Base-by-base conservation (phyloP, 768 basidiomycete genomes). In the Termitomyces sp. region DNA sequence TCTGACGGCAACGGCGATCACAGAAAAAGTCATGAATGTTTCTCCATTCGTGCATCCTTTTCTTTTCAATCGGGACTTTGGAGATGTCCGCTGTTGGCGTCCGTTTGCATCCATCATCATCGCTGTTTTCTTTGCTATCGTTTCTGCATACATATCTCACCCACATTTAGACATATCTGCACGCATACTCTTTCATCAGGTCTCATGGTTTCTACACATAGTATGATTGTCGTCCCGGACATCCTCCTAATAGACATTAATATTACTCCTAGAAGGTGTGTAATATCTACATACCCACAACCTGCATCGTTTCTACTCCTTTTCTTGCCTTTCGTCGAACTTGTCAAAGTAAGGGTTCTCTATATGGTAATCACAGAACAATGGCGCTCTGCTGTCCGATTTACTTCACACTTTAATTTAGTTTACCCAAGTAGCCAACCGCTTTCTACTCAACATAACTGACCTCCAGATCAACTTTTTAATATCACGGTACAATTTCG, bases 11-110 rank as follows among this genome's bases (percentile, higher is more conserved):
- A 56, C 52, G 12, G 45, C 24, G 42, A 57, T 44, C 45, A 54
- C 63, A 69, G 67, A 65, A 68, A 69, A 70, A 70, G 63, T 66
- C 68, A 61, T 69, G 63, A 70, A 66, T 60, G 58, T 55, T 49
- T 58, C 58, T 58, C 48, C 63, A 28, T 67, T 63, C 57, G 50
- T 61, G 53, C 58, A 40, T 44, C 49, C 44, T 33, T 45, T 65
- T 59, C 16, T 48, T 49, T 63, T 60, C 51, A 38, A 55, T 39
- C 33, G 66, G 69, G 69, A 68, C 66, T 68, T 65, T 68, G 64
- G 59, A 70, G 63, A 66, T 57, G 61, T 62, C 39, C 35, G 57
- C 57, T 60, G 55, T 54, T 56, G 61, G 62, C 28, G 51, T 68
- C n/a, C 57, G 64, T 60, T 57, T 35, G 54, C 60, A 59, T 61